A percentile compares a stretch with the other conserved stretches of the same genome.
phyloP scores from a whole-genome alignment of 2,329 filamentous ascomycete species.

The Fusarium papillatum region DNA sequence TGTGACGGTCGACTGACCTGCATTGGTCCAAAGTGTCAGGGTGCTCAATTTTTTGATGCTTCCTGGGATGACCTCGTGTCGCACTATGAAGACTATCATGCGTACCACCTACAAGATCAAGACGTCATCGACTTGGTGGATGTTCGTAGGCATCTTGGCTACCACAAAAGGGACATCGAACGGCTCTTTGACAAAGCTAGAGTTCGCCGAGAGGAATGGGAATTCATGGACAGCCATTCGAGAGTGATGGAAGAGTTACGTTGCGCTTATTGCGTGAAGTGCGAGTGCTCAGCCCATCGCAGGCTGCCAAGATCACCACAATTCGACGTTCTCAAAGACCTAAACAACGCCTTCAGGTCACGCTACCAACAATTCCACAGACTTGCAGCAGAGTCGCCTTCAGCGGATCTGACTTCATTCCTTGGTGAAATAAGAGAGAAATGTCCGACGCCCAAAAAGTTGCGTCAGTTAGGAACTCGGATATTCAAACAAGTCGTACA shows the following conservation, averaged over 20 bases:
- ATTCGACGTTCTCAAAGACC: neutral
- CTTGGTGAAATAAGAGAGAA: accelerated
- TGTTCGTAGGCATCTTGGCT: neutral
- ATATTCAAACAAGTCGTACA: neutral
- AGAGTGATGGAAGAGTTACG: neutral
- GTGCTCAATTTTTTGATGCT: neutral
- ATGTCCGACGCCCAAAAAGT: neutral
- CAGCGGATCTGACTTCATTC: neutral
- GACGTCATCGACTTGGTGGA: neutral
- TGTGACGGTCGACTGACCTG: neutral
- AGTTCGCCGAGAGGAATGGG: neutral
- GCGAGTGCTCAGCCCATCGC: neutral
- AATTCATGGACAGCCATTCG: neutral
- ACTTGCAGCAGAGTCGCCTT: neutral
- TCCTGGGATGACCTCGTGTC: neutral
- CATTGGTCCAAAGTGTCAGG: neutral
- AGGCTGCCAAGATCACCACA: neutral
- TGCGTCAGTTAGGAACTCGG: neutral
- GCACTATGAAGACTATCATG: neutral
- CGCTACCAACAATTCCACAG: neutral
- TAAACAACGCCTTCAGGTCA: neutral
- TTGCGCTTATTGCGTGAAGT: no score
- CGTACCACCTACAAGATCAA: neutral
- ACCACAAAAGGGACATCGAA: neutral
- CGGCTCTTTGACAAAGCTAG: neutral